Conservation (phyloP, 225 moss, liverwort and hornwort species). For the Sphagnum tenellum region DNA sequence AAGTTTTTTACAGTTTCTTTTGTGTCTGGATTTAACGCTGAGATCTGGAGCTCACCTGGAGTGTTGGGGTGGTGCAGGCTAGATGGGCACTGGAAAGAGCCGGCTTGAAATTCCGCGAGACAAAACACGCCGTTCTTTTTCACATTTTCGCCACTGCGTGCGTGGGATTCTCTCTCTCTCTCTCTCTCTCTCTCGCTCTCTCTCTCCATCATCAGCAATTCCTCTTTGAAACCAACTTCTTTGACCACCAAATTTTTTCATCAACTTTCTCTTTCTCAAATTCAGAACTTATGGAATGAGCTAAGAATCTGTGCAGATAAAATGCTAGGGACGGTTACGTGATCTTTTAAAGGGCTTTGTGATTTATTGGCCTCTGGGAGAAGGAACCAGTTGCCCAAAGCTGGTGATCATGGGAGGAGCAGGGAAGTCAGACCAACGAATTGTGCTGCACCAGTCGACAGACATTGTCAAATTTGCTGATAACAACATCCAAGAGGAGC, state of each 20-base stretch:
- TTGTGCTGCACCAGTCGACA: constrained; percentile 77
- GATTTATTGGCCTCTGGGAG: constrained; percentile 61
- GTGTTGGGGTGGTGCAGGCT: constrained; percentile 41
- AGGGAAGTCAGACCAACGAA: constrained; percentile 10
- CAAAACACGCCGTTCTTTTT: constrained; percentile 75
- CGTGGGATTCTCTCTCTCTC: constrained; percentile 1
- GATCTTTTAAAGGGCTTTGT: too few relatives aligned
- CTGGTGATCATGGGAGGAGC: constrained; percentile 48
- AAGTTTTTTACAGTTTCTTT: too few relatives aligned
- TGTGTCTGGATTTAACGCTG: too few relatives aligned
- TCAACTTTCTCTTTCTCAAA: too few relatives aligned
- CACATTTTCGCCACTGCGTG: constrained; percentile 88
- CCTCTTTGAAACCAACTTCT: too few relatives aligned
- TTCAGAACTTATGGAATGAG: too few relatives aligned
- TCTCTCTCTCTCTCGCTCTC: too few relatives aligned
- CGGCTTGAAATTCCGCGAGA: constrained; percentile 49
- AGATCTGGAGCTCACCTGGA: too few relatives aligned
- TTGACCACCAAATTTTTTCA: too few relatives aligned
- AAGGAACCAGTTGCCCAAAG: constrained; percentile 89
- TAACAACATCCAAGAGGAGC: constrained; percentile 70
- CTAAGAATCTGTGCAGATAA: too few relatives aligned
- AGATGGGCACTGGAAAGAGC: constrained; percentile 92
- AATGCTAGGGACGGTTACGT: too few relatives aligned
- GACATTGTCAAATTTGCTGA: constrained; percentile 82
- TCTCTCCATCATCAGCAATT: too few relatives aligned